Evolutionary conservation across 1,139 yeast genomes (phyloP), one percentile per base, ranked within the genome.

Genomic region (Zygotorulaspora mrakii): DNA sequence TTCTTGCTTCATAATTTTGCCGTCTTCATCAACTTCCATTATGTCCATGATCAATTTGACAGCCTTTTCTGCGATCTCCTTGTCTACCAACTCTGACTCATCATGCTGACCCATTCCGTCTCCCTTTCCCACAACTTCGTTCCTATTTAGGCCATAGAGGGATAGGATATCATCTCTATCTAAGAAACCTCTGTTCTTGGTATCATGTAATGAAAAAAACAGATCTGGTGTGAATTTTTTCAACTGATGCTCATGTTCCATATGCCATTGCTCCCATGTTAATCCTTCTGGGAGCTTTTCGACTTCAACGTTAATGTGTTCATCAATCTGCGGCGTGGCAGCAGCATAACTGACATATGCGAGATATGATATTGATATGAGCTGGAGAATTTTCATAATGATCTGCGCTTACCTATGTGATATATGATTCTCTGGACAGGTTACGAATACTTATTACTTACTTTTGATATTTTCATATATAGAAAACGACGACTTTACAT

Each of bases 31-130:
- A 0, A 70, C 64, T 60, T 88, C 96, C 40, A 87, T 66, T 50
- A 86, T 57, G 7, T 53, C 60, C 58, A 87, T 65, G 10, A 89
- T 73, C 3, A 74, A 68, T 12, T 62, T 52, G 25, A 76, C 71
- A 1, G 86, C 89, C 30, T 73, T 66, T n/a, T 73, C 69, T 45
- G 77, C 74, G 36, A 75, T 69, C n/a, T 69, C 76, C 27, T 72
- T 71, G 11, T 82, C 73, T 38, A 86, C 73, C 13, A 60, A 62
- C 42, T 74, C 79, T 37, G 82, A 76, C 34, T 74, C 73, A 48
- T 77, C 82, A 54, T 83, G 91, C 17, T 71, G 69, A 2, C 96
- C 96, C 81, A 83, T 77, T 5, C 96, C 96, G 39, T 86, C 82
- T 33, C 96, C 96, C 52, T 79, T 85, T 6, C 96, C 96, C 8